These are phyloP conservation scores for Ceratobasidium papillatum DNA, from an alignment of 1,284 basidiomycete genomes.

Conservation along the genomic window DNA sequence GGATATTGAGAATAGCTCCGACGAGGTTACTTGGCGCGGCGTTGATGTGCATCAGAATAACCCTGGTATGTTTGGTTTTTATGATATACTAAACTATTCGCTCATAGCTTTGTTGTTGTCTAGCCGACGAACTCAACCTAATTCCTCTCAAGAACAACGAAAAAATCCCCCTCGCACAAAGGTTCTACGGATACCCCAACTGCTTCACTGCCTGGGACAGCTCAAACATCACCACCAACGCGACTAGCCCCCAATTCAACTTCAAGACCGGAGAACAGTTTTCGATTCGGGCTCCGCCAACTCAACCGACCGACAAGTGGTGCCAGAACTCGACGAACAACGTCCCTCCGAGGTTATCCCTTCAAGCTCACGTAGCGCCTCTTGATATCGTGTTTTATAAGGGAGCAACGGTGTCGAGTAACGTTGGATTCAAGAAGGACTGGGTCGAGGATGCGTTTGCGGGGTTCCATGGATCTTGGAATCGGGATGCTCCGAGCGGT, in stretches of 20 bases:
- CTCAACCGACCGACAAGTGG: constrained; percentile 21
- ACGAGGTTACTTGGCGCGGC: constrained; percentile 15
- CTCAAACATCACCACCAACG: not conserved
- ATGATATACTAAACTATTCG: too few species aligned
- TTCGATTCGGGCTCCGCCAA: not conserved
- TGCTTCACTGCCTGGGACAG: constrained; percentile 38
- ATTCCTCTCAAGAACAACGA: not conserved
- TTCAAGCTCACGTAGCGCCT: constrained; percentile 31
- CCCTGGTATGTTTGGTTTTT: constrained; percentile 19
- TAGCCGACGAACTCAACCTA: constrained; percentile 38
- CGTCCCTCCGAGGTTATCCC: not conserved
- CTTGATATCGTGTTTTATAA: constrained; percentile 38
- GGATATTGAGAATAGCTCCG: constrained; percentile 57
- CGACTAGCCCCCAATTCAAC: not conserved
- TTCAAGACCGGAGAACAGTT: constrained; percentile 34
- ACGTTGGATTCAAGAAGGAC: not conserved
- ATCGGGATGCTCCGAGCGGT: constrained; percentile 28
- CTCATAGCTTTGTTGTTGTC: not conserved
- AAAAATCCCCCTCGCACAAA: not conserved
- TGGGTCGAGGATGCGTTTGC: constrained; percentile 39
- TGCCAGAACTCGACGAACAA: constrained; percentile 18
- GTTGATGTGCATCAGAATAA: constrained; percentile 37
- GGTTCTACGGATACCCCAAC: constrained; percentile 32
- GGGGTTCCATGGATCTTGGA: constrained; percentile 41
- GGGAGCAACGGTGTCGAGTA: not conserved